Base-by-base conservation (phyloP, 169 alveolate species). In the Eimeria acervulina region DNA sequence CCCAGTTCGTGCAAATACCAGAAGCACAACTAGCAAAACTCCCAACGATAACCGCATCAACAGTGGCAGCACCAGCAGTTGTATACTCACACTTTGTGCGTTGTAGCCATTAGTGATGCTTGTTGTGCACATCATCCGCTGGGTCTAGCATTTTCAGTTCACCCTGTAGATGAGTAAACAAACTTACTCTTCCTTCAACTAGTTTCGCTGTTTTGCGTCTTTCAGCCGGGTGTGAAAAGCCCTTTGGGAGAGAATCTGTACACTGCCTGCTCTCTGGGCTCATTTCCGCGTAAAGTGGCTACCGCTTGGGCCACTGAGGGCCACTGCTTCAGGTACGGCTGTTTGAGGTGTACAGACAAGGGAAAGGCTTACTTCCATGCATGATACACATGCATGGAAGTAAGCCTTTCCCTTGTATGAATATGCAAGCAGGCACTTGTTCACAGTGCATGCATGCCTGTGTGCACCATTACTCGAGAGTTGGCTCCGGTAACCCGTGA, bases 281-380 rank as follows among this genome's bases (percentile, higher is more conserved):
- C 7, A 0, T 6, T 84, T 7, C 80, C 78, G 12, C n/a, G 59
- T 33, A 21, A 31, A 31, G 78, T 38, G 21, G 42, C 93, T 15
- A n/a, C 17, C 33, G 40, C 2, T 10, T 84, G 93, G 93, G 59
- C 61, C 31, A 28, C 44, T 52, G 93, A 84, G 42, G 93, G 40
- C 5, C 28, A 51, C 40, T 84, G 93, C 78, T 84, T 33, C 93
- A 84, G 93, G 93, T 84, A 83, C 38, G 19, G 33, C 74, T 51
- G 1, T 15, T 17, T 44, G 63, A 15, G 70, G 19, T 52, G 10
- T 47, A 19, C 31, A 44, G 3, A 47, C 26, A 6, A 7, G 23
- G 42, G n/a, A 47, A 80, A 28, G 38, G 28, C 90, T n/a, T 76
- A 23, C 17, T 55, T 15, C n/a, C 66, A 1, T 55, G 23, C 12